Evolutionary conservation across 805 yeast species (phyloP).

Genomic region (Zygoascus bituminiphila): DNA sequence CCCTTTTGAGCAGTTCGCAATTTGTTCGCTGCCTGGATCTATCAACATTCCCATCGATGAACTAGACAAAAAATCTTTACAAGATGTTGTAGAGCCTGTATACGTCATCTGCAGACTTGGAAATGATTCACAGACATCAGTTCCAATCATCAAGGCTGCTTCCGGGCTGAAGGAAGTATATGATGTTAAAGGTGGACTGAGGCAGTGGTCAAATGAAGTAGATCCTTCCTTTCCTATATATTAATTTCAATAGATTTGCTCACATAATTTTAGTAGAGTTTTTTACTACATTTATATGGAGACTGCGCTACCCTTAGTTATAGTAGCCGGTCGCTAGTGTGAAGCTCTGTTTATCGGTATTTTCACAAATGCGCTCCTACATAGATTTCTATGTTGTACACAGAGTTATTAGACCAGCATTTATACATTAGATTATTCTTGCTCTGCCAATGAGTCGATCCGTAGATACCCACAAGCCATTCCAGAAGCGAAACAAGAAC

Average conservation of each 20-base stretch:
- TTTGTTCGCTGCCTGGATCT: slow-evolving; percentile 52
- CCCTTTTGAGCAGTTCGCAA: slow-evolving; percentile 64
- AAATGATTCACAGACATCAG: slow-evolving; percentile 81
- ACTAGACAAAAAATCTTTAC: slow-evolving; percentile 17
- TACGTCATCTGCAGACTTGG: slow-evolving; percentile 80
- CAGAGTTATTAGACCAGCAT: neutral
- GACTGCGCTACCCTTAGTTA: too few relatives aligned
- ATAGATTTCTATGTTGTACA: too few relatives aligned
- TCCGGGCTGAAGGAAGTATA: slow-evolving; percentile 42
- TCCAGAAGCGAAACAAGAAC: slow-evolving; percentile 47
- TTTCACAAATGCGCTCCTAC: too few relatives aligned
- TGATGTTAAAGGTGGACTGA: slow-evolving; percentile 75
- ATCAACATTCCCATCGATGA: slow-evolving; percentile 31
- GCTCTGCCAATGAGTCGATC: slow-evolving; percentile 20
- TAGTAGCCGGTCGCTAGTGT: too few relatives aligned
- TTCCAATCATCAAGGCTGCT: slow-evolving; percentile 43
- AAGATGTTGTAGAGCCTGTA: slow-evolving; percentile 27
- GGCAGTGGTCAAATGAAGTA: slow-evolving; percentile 53
- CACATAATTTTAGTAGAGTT: too few relatives aligned
- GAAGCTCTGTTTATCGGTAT: too few relatives aligned
- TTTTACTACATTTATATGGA: too few relatives aligned
- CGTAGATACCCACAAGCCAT: slow-evolving; percentile 44
- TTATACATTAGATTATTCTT: slow-evolving; percentile 1
- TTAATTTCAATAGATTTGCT: slow-evolving; percentile 28
- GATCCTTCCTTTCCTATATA: slow-evolving; percentile 60